A percentile compares a stretch with the other conserved stretches of the same genome.
Conservation (phyloP, 1,284 basidiomycete species). For the Apiotrichum gamsii region DNA sequence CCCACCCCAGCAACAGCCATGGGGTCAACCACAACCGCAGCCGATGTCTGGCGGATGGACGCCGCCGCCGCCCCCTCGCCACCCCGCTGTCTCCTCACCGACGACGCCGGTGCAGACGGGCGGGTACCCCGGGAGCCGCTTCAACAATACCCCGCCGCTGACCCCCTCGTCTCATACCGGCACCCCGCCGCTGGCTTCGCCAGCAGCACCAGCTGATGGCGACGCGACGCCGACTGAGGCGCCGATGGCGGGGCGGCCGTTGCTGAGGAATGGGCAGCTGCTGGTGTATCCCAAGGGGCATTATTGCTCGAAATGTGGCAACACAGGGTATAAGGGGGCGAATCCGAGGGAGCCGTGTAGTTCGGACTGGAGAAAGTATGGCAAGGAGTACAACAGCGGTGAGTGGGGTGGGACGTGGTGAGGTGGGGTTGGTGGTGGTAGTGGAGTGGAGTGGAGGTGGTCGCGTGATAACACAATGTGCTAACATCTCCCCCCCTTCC, state of each 20-base stretch:
- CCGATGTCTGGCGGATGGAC: not conserved
- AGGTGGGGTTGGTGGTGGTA: too few relatives aligned
- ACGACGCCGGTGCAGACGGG: too few relatives aligned
- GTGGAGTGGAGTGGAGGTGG: too few relatives aligned
- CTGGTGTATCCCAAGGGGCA: slow-evolving; percentile 42
- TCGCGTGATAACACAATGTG: too few relatives aligned
- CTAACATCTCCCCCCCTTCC: too few relatives aligned
- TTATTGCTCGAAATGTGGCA: slow-evolving; percentile 40
- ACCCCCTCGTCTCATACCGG: too few relatives aligned
- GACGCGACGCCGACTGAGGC: slow-evolving; percentile 33
- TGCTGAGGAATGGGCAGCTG: slow-evolving; percentile 36
- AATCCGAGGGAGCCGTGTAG: slow-evolving; percentile 36
- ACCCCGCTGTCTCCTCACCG: too few relatives aligned
- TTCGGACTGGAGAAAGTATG: slow-evolving; percentile 45
- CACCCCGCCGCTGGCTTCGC: too few relatives aligned
- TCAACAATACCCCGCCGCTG: too few relatives aligned
- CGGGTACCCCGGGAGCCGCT: too few relatives aligned
- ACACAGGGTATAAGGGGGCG: slow-evolving; percentile 44
- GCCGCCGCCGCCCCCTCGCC: slow-evolving; percentile 19
- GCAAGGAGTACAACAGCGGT: slow-evolving; percentile 39
- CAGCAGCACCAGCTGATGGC: too few relatives aligned
- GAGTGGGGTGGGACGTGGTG: too few relatives aligned
- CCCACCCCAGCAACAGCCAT: not conserved
- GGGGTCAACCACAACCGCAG: not conserved
- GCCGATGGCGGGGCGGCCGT: slow-evolving; percentile 41